These are phyloP conservation scores for Rusavskia elegans DNA, from an alignment of 495 filamentous ascomycete species.

Conservation along the genomic window DNA sequence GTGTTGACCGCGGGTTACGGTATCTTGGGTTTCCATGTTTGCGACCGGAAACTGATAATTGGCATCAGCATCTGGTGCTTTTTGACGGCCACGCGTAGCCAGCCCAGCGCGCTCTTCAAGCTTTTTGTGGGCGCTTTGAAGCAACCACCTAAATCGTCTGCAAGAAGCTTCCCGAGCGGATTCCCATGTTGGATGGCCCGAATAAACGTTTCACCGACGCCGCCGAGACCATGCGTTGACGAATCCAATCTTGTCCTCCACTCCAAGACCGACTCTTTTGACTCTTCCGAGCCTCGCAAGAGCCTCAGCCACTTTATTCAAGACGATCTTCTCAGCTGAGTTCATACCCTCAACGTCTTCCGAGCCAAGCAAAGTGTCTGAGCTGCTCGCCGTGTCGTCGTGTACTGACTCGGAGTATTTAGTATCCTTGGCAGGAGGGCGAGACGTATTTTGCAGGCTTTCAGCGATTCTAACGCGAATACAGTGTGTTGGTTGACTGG, in stretches of 20 bases:
- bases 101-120: too few species aligned
- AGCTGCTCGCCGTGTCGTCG: conserved; percentile 19
- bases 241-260: conserved; percentile 72
- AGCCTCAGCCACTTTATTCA: conserved; percentile 67
- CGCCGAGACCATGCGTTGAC: conserved; percentile 46
- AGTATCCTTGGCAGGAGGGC: conserved; percentile 16
- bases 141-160: too few species aligned
- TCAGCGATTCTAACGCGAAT: conserved; percentile 83
- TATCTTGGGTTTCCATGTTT: too few species aligned
- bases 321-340: conserved; percentile 39
- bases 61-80: too few species aligned
- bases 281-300: conserved; percentile 78
- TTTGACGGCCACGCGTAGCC: too few species aligned
- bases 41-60: too few species aligned
- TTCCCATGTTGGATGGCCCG: not conserved
- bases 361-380: conserved; percentile 20
- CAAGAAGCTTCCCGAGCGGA: too few species aligned
- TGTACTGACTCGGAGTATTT: conserved; percentile 32
- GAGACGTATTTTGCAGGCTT: conserved; percentile 32
- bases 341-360: conserved; percentile 26
- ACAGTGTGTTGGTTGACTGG: conserved; percentile 73
- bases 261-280: conserved; percentile 74
- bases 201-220: conserved; percentile 9
- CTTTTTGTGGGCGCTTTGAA: too few species aligned
- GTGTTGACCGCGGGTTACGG: too few species aligned